Evolutionary conservation across 345 rosid species (phyloP).

Genomic region (Reutealis trisperma): DNA sequence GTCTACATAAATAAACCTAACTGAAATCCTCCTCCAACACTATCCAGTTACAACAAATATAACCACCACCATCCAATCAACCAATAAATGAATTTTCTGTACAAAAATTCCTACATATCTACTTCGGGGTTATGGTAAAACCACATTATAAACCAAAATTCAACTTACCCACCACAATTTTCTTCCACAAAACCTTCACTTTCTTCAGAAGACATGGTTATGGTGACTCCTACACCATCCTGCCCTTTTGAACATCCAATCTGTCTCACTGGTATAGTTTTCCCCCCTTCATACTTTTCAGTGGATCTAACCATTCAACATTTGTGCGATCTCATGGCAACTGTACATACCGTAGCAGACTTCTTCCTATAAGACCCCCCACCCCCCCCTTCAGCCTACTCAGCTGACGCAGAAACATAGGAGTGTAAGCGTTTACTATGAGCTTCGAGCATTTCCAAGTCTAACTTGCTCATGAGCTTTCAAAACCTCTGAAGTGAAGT

Average conservation of each 20-base stretch:
- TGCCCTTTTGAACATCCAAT: too few relatives aligned
- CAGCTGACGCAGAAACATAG: not conserved
- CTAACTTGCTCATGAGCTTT: conserved; percentile 80
- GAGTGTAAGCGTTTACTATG: conserved; percentile 4
- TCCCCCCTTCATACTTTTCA: not conserved
- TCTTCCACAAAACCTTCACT: conserved; percentile 12
- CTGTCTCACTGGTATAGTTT: not conserved
- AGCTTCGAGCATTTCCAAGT: conserved; percentile 35
- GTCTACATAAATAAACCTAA: not conserved
- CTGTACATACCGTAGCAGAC: conserved; percentile 20
- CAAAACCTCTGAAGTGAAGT: conserved; percentile 73
- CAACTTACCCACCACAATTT: conserved; percentile 1
- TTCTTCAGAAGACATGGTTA: not conserved
- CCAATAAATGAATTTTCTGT: conserved; percentile 54
- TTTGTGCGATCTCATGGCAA: not conserved
- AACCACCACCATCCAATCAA: conserved; percentile 35
- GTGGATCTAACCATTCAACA: not conserved
- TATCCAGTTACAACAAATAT: conserved; percentile 21
- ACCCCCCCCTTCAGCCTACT: too few relatives aligned
- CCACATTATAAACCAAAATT: not conserved
- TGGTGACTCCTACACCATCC: too few relatives aligned
- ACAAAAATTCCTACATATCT: conserved; percentile 39
- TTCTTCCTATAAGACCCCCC: not conserved
- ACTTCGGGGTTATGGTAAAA: conserved; percentile 13
- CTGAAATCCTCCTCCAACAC: conserved; percentile 20